Conservation (phyloP, 148 eudicot genomes). For the Fagopyrum homotropicum region DNA sequence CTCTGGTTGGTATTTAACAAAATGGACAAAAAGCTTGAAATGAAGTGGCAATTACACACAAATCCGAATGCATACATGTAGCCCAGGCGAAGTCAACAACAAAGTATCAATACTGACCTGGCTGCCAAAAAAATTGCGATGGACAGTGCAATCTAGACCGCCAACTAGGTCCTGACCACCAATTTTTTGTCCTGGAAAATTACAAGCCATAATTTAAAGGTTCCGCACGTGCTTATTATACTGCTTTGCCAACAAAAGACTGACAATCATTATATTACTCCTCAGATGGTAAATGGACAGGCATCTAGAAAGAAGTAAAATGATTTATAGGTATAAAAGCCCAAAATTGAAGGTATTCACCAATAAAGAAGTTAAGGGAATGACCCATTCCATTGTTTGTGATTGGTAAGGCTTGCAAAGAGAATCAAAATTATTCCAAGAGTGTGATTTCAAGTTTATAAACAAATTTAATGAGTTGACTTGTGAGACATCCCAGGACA, state of each 20-base stretch:
- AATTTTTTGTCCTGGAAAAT: constrained; percentile 73
- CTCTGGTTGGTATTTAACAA: background rate
- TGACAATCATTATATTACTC: background rate
- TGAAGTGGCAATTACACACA: background rate
- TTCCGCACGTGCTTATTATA: background rate
- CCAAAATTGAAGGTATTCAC: background rate
- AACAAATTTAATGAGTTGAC: no score
- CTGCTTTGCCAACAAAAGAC: background rate
- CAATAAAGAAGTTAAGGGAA: background rate
- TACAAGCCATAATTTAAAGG: background rate
- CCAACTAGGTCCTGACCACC: constrained; percentile 96
- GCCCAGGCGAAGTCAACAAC: background rate
- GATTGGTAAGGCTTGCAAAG: background rate
- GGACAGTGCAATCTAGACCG: constrained; percentile 91
- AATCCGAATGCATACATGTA: background rate
- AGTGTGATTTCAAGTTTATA: no score
- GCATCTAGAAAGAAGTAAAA: background rate
- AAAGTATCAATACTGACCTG: constrained; percentile 43
- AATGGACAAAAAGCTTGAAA: background rate
- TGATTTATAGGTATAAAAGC: background rate
- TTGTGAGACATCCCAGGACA: no score
- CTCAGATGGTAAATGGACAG: background rate
- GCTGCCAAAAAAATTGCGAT: constrained; percentile 93
- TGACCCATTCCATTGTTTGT: no score
- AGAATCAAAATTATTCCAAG: background rate